Evolutionary conservation across 2,329 filamentous ascomycete genomes (phyloP).

Genomic region (Colletotrichum incanum): DNA sequence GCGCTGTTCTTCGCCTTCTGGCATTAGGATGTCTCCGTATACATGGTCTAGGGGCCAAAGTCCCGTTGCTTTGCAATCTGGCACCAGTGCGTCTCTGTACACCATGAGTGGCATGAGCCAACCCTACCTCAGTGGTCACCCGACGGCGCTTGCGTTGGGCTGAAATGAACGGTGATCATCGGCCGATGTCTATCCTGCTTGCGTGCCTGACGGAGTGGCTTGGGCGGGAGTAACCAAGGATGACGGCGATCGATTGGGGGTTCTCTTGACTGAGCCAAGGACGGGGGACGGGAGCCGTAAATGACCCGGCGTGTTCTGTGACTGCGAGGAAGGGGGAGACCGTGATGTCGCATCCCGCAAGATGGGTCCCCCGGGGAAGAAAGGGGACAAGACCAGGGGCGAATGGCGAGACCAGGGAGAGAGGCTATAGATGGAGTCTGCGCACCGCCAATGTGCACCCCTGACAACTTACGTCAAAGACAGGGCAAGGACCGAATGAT

Average conservation of each 20-base stretch:
- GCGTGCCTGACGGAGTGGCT: constrained; percentile 31
- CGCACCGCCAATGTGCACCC: not conserved
- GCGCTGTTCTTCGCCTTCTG: not conserved
- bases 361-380: constrained; percentile 34
- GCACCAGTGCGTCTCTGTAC: not conserved
- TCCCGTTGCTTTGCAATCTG: constrained; percentile 1
- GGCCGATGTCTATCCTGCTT: constrained; percentile 23
- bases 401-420: not conserved
- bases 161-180: constrained; percentile 39
- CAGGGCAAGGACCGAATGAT: not conserved
- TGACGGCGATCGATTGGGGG: constrained; percentile 15
- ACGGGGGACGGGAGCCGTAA: constrained; percentile 10
- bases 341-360: constrained; percentile 34
- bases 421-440: constrained; percentile 11
- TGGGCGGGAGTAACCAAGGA: not conserved
- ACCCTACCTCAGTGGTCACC: not conserved
- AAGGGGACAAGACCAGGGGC: no score
- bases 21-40: not conserved
- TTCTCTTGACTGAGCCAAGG: constrained; percentile 4
- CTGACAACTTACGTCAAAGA: constrained; percentile 2
- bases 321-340: not conserved
- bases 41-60: not conserved
- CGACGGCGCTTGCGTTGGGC: constrained; percentile 25
- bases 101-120: not conserved
- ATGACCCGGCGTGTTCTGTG: not conserved